Base-by-base conservation (phyloP, 192 early-diverging fungal genomes). In the Coemansia sp. region DNA sequence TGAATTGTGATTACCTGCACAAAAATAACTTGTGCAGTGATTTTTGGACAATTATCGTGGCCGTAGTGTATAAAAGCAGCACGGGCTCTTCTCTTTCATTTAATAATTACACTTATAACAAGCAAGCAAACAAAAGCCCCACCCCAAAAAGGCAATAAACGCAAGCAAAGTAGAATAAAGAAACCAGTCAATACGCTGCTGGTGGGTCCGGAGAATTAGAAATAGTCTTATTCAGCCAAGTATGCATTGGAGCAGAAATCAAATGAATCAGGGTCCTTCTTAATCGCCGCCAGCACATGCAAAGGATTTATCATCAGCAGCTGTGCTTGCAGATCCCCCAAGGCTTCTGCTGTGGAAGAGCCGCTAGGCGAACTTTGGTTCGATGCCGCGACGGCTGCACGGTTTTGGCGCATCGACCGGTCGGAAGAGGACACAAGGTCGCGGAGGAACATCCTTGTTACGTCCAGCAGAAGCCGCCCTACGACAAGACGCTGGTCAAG, bases 401-500 rank as follows among this genome's bases (percentile, higher is more conserved):
- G 60, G 56, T 81, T 68, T 20, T 30, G 34, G 54, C 78, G 78
- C 66, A 75, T 62, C 49, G 60, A 13, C 22, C 45, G 49, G 30
- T 71, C 69, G 2, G 78, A 60, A 2, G 71, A 65, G 20, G 59
- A 36, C 29, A 81, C 48, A 19, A 81, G 48, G 19, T 81, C 72
- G 18, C 73, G 64, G 28, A 81, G 61, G 55, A 81, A 81, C 69
- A 81, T 48, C 39, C 51, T 71, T n/a, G 68, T 54, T 27, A 65
- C 60, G 28, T 75, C 72, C 30, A 71, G 50, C 10, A 81, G 55
- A 39, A 81, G 66, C 35, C 47, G 51, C 10, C 78, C 78, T 4
- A 81, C 72, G 20, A 75, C 65, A 8, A 81, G 25, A 10, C 73
- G 71, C 67, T 81, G 78, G 55, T 68, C 60, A 19, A 81, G 56